Evolutionary conservation across 345 rosid genomes (phyloP).

Genomic region (Citrus australasica): DNA sequence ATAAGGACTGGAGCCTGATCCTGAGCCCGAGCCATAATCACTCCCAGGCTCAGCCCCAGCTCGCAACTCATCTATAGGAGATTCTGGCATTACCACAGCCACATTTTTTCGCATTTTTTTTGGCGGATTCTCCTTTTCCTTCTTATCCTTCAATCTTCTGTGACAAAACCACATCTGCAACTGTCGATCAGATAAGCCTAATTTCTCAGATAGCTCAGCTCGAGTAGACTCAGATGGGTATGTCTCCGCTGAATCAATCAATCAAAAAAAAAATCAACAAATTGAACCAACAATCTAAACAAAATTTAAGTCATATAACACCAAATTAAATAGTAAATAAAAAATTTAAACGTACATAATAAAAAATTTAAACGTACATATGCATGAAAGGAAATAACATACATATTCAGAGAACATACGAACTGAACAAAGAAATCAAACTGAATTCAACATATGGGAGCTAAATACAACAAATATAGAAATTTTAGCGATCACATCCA

Average conservation of each 20-base stretch:
- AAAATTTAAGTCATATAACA: background rate
- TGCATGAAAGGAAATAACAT: background rate
- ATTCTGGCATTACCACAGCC: slow-evolving; percentile 24
- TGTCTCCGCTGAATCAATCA: slow-evolving; percentile 58
- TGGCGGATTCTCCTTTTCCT: slow-evolving; percentile 38
- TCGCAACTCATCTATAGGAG: slow-evolving; percentile 43
- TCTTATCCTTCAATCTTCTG: slow-evolving; percentile 92
- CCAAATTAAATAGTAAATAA: background rate
- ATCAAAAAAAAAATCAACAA: background rate
- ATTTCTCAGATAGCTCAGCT: slow-evolving; percentile 67
- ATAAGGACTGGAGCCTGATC: slow-evolving; percentile 71
- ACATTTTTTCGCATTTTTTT: slow-evolving; percentile 45
- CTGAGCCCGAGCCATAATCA: slow-evolving; percentile 69
- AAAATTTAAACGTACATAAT: background rate
- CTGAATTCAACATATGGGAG: background rate
- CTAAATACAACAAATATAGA: background rate
- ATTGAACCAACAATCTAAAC: background rate
- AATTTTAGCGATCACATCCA: background rate
- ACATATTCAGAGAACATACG: background rate
- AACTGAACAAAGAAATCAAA: background rate
- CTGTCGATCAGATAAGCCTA: slow-evolving; percentile 91
- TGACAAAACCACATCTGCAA: slow-evolving; percentile 99
- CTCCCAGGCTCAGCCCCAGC: slow-evolving; percentile 44
- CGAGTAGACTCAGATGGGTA: slow-evolving; percentile 82
- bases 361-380: background rate